These are phyloP conservation scores for Quercus mongolica DNA, from an alignment of 306 rosid species.

Conservation along the genomic window DNA sequence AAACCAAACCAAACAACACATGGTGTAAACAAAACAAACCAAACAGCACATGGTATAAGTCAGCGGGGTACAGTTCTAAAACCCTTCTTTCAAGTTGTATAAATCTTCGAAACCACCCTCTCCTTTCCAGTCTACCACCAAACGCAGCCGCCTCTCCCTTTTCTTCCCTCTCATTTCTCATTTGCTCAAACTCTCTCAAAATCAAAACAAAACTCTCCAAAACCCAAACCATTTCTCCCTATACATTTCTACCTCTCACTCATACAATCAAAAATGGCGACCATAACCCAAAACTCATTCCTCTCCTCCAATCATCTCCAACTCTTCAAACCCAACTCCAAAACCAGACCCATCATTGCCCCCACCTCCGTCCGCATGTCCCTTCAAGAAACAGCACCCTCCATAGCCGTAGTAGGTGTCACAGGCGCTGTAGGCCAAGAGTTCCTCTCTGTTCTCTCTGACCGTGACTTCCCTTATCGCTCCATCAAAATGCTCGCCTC, in stretches of 20 bases:
- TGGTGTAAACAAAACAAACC: too few relatives aligned
- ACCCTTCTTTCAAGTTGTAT: too few relatives aligned
- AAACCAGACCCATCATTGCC: background rate
- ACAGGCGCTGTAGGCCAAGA: slow-evolving; percentile 99
- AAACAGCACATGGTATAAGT: too few relatives aligned
- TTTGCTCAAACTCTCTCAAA: background rate
- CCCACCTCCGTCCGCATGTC: slow-evolving; percentile 61
- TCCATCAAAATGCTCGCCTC: slow-evolving; percentile 98
- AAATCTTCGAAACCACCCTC: too few relatives aligned
- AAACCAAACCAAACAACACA: too few relatives aligned
- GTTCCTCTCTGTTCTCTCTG: slow-evolving; percentile 87
- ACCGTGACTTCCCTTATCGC: slow-evolving; percentile 89
- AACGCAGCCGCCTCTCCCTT: slow-evolving; percentile 7
- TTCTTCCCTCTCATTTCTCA: background rate
- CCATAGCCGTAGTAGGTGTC: slow-evolving; percentile 88
- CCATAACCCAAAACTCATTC: slow-evolving; percentile 40
- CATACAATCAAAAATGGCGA: slow-evolving; percentile 24
- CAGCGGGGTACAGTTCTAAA: too few relatives aligned
- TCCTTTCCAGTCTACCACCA: background rate
- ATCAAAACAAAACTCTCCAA: background rate
- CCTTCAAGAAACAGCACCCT: slow-evolving; percentile 65
- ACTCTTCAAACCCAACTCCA: slow-evolving; percentile 18
- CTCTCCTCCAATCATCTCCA: slow-evolving; percentile 17
- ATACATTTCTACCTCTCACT: too few relatives aligned
- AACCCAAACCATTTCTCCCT: too few relatives aligned